Conservation (phyloP, 257 asterid species). For the Forsythia viridissima region DNA sequence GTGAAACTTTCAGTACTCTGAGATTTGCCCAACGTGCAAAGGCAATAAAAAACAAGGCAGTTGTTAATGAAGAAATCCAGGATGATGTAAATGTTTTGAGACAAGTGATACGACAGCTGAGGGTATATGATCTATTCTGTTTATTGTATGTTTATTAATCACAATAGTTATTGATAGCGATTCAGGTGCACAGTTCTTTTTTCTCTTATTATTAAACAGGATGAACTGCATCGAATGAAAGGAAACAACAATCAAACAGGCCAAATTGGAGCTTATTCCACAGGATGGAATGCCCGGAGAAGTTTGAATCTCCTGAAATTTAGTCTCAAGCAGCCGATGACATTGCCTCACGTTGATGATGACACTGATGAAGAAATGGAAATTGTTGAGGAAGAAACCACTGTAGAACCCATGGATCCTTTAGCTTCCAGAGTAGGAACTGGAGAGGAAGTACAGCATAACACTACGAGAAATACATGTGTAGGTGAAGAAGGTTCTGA, state of each 20-base stretch:
- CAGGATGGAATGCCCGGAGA: conserved; percentile 90
- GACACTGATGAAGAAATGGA: conserved; percentile 99
- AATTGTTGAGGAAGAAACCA: conserved; percentile 52
- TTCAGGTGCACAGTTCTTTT: not conserved
- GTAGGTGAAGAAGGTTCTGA: not conserved
- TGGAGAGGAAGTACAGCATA: too few species aligned
- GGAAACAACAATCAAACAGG: conserved; percentile 54
- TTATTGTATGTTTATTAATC: not conserved
- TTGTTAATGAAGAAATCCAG: conserved; percentile 91
- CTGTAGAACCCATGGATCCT: not conserved
- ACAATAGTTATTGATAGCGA: not conserved
- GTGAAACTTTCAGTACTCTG: conserved; percentile 87
- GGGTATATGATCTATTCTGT: conserved; percentile 32
- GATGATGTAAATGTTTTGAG: conserved; percentile 87
- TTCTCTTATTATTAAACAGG: conserved; percentile 36
- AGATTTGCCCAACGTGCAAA: conserved; percentile 99
- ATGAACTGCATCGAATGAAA: conserved; percentile 80
- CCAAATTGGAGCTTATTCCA: conserved; percentile 57
- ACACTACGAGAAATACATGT: too few species aligned
- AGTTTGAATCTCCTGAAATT: conserved; percentile 86
- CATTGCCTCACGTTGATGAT: conserved; percentile 59
- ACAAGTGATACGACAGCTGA: conserved; percentile 82
- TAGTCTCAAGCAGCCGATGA: conserved; percentile 87
- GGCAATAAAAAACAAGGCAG: conserved; percentile 94
- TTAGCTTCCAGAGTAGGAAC: too few species aligned